Percentiles rank a stretch among this genome's conserved stretches.
Evolutionary conservation across 768 basidiomycete species (phyloP).

Genomic region (Boletellus ananiceps): DNA sequence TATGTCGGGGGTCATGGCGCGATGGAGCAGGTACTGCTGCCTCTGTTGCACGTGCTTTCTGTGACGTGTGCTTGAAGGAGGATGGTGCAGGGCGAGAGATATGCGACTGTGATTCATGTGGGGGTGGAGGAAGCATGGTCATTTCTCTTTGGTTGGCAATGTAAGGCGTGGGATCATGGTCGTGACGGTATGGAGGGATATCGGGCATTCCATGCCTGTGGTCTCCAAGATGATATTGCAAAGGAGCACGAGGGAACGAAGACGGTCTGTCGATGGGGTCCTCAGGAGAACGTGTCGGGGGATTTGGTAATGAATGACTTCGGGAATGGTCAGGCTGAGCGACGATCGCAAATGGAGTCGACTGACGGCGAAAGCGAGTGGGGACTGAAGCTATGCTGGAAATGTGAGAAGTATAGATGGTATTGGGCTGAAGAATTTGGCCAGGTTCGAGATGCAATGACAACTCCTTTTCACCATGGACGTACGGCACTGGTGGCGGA

Average conservation of each 20-base stretch:
- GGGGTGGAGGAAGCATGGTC: constrained; percentile 20
- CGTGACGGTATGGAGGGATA: constrained; percentile 5
- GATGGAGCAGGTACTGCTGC: background rate
- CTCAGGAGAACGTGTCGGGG: background rate
- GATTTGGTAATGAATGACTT: constrained; percentile 12
- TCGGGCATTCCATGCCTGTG: constrained; percentile 6
- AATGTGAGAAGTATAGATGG: constrained; percentile 10
- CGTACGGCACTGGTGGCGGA: background rate
- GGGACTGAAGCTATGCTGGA: constrained; percentile 1
- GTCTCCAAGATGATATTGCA: constrained; percentile 9
- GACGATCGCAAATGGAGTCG: background rate
- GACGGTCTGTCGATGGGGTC: background rate
- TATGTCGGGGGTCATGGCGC: constrained; percentile 3
- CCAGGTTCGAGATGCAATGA: constrained; percentile 52
- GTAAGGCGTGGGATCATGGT: constrained; percentile 13
- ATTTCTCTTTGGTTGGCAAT: constrained; percentile 10
- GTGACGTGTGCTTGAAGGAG: background rate
- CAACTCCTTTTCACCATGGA: constrained; percentile 27
- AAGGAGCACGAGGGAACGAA: constrained; percentile 12
- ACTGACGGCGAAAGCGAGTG: constrained; percentile 5
- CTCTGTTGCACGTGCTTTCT: constrained; percentile 3
- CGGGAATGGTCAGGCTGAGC: constrained; percentile 9
- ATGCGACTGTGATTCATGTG: constrained; percentile 13
- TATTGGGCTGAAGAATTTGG: constrained; percentile 46
- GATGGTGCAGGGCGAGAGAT: constrained; percentile 8